Conservation (phyloP, 441 rosid species). For the Populus hybrid region DNA sequence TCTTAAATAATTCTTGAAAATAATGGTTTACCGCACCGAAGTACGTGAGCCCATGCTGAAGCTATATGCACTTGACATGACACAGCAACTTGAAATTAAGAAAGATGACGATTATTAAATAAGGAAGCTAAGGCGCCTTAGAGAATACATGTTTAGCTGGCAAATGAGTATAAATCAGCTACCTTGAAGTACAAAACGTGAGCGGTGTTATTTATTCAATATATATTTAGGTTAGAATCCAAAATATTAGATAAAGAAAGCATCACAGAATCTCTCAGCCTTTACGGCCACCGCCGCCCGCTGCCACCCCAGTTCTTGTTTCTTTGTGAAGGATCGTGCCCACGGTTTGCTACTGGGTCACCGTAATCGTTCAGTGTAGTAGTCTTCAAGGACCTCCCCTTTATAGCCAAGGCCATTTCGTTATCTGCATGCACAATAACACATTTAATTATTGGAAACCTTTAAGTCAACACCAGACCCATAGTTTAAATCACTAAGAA, state of each 20-base stretch:
- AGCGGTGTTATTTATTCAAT: neutral
- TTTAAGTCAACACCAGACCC: neutral
- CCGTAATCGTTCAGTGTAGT: constrained; percentile 38
- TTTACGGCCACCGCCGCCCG: neutral
- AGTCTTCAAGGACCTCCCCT: constrained; percentile 5
- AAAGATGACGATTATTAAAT: neutral
- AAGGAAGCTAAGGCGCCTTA: neutral
- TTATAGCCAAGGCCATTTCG: neutral
- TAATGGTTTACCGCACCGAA: neutral
- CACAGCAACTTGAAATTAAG: neutral
- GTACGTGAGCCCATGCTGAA: no score
- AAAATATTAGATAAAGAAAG: neutral
- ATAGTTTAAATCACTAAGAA: neutral
- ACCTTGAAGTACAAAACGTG: neutral
- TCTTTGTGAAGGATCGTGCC: constrained; percentile 48
- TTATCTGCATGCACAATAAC: neutral
- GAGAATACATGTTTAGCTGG: no score
- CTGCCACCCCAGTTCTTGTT: neutral
- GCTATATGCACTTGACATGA: neutral
- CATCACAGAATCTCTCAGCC: neutral
- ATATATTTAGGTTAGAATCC: neutral
- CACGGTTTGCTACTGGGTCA: constrained; percentile 46
- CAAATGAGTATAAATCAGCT: neutral
- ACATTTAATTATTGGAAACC: neutral
- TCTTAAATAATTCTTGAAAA: no score